These are phyloP conservation scores for Chytriomyces sp. DNA, from an alignment of 192 early-diverging fungal genomes.

Conservation along the genomic window DNA sequence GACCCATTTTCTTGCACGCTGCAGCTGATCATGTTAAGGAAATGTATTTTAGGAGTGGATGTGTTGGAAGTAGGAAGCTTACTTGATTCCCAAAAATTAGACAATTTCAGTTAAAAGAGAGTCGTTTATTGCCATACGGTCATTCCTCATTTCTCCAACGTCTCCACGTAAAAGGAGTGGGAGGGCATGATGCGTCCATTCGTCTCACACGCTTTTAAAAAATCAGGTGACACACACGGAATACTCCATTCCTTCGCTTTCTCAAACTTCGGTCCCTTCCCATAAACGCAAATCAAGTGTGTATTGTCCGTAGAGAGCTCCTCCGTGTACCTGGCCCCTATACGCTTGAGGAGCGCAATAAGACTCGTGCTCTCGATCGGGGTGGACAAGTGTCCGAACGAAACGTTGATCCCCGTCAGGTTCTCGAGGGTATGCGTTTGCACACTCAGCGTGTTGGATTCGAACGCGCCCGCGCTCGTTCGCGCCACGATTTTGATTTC, in stretches of 20 bases:
- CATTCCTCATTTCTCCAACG: background rate
- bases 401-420: slow-evolving; percentile 93
- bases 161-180: slow-evolving; percentile 48
- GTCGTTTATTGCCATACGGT: background rate
- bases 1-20: too few species aligned
- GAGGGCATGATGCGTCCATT: slow-evolving; percentile 84
- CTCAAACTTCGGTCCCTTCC: slow-evolving; percentile 85
- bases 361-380: slow-evolving; percentile 66
- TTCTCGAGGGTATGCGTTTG: slow-evolving; percentile 95
- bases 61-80: too few species aligned
- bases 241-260: slow-evolving; percentile 86
- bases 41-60: too few species aligned
- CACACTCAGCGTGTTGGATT: slow-evolving; percentile 73
- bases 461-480: slow-evolving; percentile 86
- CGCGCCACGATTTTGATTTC: slow-evolving; percentile 86
- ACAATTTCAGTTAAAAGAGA: too few species aligned
- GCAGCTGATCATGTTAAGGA: too few species aligned
- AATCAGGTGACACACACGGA: slow-evolving; percentile 94
- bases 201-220: slow-evolving; percentile 88
- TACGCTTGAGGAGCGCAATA: slow-evolving; percentile 72
- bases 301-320: slow-evolving; percentile 85
- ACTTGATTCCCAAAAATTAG: too few species aligned
- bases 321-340: slow-evolving; percentile 88
- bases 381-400: slow-evolving; percentile 87
- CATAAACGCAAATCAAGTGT: slow-evolving; percentile 85